Conservation (phyloP, 2,329 filamentous ascomycete species). For the Penicillium hordei region DNA sequence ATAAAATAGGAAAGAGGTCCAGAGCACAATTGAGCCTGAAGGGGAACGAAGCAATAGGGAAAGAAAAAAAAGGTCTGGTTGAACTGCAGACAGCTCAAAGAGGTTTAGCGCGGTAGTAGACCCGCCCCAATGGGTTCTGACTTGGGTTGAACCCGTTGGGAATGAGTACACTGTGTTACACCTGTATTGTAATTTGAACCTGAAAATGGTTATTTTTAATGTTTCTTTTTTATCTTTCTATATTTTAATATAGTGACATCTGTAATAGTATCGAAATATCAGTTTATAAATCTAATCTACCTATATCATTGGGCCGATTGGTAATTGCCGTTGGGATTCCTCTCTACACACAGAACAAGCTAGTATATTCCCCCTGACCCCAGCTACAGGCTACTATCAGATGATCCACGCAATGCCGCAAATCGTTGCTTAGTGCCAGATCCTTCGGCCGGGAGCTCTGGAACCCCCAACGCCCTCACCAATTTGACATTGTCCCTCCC, state of each 20-base stretch:
- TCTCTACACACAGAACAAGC: not conserved
- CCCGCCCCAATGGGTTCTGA: conserved; percentile 27
- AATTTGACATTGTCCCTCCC: conserved; percentile 1
- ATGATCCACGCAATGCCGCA: conserved; percentile 5
- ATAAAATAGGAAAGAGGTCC: conserved; percentile 11
- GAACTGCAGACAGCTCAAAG: conserved; percentile 34
- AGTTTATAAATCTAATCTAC: not conserved
- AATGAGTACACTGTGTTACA: conserved; percentile 1
- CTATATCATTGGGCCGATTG: not conserved
- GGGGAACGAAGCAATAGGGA: conserved; percentile 7
- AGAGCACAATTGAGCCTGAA: conserved; percentile 10
- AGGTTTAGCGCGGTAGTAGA: conserved; percentile 31
- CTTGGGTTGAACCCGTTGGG: conserved; percentile 16
- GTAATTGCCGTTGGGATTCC: not conserved
- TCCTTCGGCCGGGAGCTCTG: conserved; percentile 9
- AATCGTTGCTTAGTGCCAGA: conserved; percentile 3
- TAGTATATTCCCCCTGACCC: not conserved
- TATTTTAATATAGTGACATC: not conserved
- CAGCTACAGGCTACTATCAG: not conserved
- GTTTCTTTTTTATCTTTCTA: not conserved
- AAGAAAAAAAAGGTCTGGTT: conserved; percentile 28
- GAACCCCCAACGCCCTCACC: conserved; percentile 14
- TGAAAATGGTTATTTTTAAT: not conserved
- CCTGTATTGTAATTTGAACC: not conserved
- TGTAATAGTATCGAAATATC: not conserved